These are phyloP conservation scores for Dactylella cylindrospora DNA, from an alignment of 2,329 filamentous ascomycete genomes.

Conservation along the genomic window DNA sequence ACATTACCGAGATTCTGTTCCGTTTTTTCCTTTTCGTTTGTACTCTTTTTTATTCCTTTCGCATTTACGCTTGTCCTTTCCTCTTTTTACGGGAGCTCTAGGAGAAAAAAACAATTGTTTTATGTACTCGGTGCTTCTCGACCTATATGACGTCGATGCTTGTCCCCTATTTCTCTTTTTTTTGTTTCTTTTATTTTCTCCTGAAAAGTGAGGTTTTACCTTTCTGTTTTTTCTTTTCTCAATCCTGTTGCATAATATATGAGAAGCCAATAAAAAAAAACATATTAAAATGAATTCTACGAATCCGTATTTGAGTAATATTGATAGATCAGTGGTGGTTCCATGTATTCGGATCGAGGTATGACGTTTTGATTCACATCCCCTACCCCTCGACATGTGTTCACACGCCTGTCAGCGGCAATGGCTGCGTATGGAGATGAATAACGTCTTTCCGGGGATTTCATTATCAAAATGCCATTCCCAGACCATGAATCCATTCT, in stretches of 20 bases:
- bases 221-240: conserved; percentile 3
- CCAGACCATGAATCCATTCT: conserved; percentile 5
- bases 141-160: conserved; percentile 26
- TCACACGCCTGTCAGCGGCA: too few relatives aligned
- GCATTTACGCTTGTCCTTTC: conserved; percentile 27
- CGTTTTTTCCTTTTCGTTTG: conserved; percentile 34
- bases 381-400: not conserved
- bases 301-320: too few relatives aligned
- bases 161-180: conserved; percentile 37
- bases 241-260: conserved; percentile 16
- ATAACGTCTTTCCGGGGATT: too few relatives aligned
- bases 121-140: too few relatives aligned
- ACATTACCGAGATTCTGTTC: conserved; percentile 10
- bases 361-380: not conserved
- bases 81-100: conserved; percentile 26
- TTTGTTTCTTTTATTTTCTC: conserved; percentile 16
- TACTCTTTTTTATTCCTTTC: conserved; percentile 32
- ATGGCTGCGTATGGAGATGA: too few relatives aligned
- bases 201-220: conserved; percentile 10
- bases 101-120: conserved; percentile 31
- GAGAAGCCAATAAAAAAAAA: conserved; percentile 15
- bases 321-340: too few relatives aligned
- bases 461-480: too few relatives aligned
- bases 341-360: too few relatives aligned
- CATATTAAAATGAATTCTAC: conserved; percentile 19